These are phyloP conservation scores for Phragmites australis DNA, from an alignment of 176 grass and related monocot species.

Conservation along the genomic window DNA sequence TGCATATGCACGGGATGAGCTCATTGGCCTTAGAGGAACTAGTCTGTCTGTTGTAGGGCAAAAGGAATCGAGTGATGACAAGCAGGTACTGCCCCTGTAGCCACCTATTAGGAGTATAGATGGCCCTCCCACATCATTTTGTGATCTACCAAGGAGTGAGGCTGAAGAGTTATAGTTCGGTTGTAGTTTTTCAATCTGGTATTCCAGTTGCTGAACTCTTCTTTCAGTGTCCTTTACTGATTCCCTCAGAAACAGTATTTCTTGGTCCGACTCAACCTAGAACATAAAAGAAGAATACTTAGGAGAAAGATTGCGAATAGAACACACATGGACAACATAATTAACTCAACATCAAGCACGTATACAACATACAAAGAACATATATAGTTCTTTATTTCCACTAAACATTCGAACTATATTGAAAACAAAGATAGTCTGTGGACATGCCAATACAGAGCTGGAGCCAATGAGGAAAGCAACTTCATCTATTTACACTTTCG, in stretches of 20 bases:
- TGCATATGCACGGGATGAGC: slow-evolving; percentile 56
- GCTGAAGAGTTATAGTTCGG: slow-evolving; percentile 41
- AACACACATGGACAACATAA: slow-evolving; percentile 1
- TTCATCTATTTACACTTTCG: slow-evolving; percentile 23
- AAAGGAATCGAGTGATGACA: slow-evolving; percentile 67
- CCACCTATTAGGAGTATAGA: slow-evolving; percentile 73
- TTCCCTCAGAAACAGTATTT: slow-evolving; percentile 60
- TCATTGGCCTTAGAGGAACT: slow-evolving; percentile 64
- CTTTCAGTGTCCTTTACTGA: slow-evolving; percentile 48
- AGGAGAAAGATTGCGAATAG: not conserved
- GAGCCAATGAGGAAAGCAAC: slow-evolving; percentile 20
- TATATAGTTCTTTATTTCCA: not conserved
- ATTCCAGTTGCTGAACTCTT: slow-evolving; percentile 56
- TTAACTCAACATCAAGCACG: slow-evolving; percentile 18
- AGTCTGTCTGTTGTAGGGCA: slow-evolving; percentile 57
- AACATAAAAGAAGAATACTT: slow-evolving; percentile 29
- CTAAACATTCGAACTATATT: not conserved
- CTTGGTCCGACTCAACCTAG: slow-evolving; percentile 70
- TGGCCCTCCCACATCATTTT: slow-evolving; percentile 23
- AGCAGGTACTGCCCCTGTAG: slow-evolving; percentile 56
- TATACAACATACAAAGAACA: not conserved
- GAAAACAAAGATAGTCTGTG: not conserved
- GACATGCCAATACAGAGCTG: slow-evolving; percentile 5
- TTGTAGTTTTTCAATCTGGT: slow-evolving; percentile 57
- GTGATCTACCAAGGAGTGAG: slow-evolving; percentile 24